Evolutionary conservation across 768 basidiomycete species (phyloP).

Genomic region (Chlorophyllum brunneum): DNA sequence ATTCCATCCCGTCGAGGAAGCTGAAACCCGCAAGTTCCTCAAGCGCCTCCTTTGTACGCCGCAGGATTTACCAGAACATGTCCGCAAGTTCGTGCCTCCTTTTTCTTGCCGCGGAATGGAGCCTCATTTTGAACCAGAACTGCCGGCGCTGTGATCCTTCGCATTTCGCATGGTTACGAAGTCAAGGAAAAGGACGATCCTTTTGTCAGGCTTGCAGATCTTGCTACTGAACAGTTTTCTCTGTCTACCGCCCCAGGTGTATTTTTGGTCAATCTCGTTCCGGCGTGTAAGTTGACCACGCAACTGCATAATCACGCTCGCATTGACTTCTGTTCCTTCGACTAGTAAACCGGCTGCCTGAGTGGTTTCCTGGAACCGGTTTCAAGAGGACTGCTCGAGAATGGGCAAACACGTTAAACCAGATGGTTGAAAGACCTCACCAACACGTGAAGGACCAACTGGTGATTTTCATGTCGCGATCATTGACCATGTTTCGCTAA

Average conservation of each 20-base stretch:
- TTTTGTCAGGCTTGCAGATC: slow-evolving; percentile 35
- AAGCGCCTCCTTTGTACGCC: slow-evolving; percentile 33
- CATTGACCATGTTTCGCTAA: background rate
- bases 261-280: slow-evolving; percentile 48
- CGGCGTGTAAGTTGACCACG: slow-evolving; percentile 30
- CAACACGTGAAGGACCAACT: slow-evolving; percentile 40
- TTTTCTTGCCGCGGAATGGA: background rate
- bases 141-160: slow-evolving; percentile 40
- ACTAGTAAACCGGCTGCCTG: slow-evolving; percentile 44
- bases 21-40: slow-evolving; percentile 36
- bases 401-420: slow-evolving; percentile 38
- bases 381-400: slow-evolving; percentile 46
- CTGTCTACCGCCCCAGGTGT: slow-evolving; percentile 37
- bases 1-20: slow-evolving; percentile 35
- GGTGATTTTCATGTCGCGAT: slow-evolving; percentile 24
- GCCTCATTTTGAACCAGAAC: slow-evolving; percentile 23
- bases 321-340: background rate
- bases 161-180: slow-evolving; percentile 40
- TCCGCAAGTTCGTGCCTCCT: slow-evolving; percentile 30
- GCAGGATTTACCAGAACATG: slow-evolving; percentile 27
- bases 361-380: slow-evolving; percentile 57
- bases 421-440: slow-evolving; percentile 45
- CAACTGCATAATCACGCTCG: no score
- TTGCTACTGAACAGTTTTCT: slow-evolving; percentile 35
- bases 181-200: slow-evolving; percentile 36